Base-by-base conservation (phyloP, 768 basidiomycete genomes). In the Suillus placidus region DNA sequence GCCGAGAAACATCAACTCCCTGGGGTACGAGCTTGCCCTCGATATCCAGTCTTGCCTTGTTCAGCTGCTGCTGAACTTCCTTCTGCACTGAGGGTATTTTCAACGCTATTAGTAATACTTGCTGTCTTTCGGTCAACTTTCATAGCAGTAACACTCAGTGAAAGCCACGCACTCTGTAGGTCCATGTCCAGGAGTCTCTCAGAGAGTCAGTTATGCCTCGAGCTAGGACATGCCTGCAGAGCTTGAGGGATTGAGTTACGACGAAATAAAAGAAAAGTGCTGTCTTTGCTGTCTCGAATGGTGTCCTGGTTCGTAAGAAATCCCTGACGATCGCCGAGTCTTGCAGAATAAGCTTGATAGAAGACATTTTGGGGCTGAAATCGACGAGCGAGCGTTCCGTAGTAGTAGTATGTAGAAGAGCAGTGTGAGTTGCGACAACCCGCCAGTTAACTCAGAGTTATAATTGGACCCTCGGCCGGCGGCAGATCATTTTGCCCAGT, bases 1-100 rank as follows among this genome's bases (percentile, higher is more conserved):
- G 86, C 5, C 91, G 84, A 1, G 84, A 80, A 6, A 94, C 86
- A 23, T 82, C 80, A 3, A 83, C 80, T 1, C 86, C 89, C 60
- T 87, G 83, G 0, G 90, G 90, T 1, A 94, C 78, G 47, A 95
- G 83, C 67, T 85, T 86, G 69, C 79, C 79, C 72, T 92, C 88
- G 54, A 95, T 88, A 45, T 88, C 85, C 13, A 81, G 75, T 66
- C 83, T 87, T 4, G 90, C 90, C 67, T 87, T 82, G 57, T 77
- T 83, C 81, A 95, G 83, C 72, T 93, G 87, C 1, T 73, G 64
- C 16, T 85, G 81, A 32, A 95, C 85, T 65, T 88, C 88, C 70
- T 80, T 77, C 67, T 81, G 83, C 37, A 84, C 83, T 0, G 85
- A 72, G 2, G 94, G 94, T 20, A 92, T 69, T 32, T 85, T 84